These are phyloP conservation scores for Xylaria sp. DNA, from an alignment of 2,329 filamentous ascomycete species.

Conservation along the genomic window DNA sequence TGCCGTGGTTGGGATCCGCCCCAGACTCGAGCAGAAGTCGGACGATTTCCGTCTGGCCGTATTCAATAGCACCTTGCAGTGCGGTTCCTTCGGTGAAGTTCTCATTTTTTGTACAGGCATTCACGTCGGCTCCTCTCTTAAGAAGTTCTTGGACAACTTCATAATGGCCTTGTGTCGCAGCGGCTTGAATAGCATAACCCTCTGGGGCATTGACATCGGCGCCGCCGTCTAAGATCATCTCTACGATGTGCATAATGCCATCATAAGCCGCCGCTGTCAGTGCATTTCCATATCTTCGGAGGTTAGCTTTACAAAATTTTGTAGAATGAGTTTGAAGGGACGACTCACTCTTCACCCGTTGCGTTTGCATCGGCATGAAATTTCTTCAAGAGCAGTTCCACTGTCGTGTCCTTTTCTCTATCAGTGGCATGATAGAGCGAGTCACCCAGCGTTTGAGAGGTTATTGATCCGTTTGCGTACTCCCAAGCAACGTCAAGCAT, in stretches of 20 bases:
- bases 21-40: constrained; percentile 52
- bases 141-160: constrained; percentile 53
- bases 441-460: constrained; percentile 47
- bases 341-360: constrained; percentile 53
- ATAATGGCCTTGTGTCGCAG: constrained; percentile 51
- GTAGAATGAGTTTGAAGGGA: not conserved
- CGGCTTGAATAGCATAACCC: constrained; percentile 55
- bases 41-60: constrained; percentile 52
- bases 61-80: constrained; percentile 55
- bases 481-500: constrained; percentile 54
- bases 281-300: constrained; percentile 51
- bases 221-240: constrained; percentile 50
- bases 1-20: constrained; percentile 54
- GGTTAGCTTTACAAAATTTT: constrained; percentile 2
- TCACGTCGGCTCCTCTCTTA: constrained; percentile 51
- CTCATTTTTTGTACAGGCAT: constrained; percentile 48
- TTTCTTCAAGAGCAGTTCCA: constrained; percentile 51
- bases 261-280: constrained; percentile 55
- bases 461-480: constrained; percentile 52
- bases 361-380: constrained; percentile 54
- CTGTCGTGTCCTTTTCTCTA: constrained; percentile 52
- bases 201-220: constrained; percentile 52
- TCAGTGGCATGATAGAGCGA: constrained; percentile 56
- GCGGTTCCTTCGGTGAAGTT: constrained; percentile 53
- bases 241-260: constrained; percentile 50